Conservation (phyloP, 2,329 filamentous ascomycete genomes). For the Didymella keratinophila region DNA sequence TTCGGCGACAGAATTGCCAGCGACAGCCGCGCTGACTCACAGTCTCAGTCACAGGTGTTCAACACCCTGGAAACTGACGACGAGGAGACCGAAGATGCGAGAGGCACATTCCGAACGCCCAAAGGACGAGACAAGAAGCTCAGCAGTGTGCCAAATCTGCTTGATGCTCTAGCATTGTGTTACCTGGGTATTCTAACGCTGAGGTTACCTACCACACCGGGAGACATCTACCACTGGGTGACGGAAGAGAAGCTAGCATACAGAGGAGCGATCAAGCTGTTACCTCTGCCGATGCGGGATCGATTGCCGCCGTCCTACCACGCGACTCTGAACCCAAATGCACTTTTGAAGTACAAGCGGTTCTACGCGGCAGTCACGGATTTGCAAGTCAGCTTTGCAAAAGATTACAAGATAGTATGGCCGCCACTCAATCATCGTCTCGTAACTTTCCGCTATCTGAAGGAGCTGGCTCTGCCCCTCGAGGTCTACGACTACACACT, state of each 20-base stretch:
- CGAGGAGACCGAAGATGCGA: constrained; percentile 49
- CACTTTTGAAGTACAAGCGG: constrained; percentile 58
- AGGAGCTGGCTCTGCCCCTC: constrained; percentile 76
- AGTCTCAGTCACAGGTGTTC: constrained; percentile 62
- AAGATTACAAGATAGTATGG: constrained; percentile 73
- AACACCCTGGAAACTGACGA: constrained; percentile 63
- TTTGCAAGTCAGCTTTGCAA: constrained; percentile 68
- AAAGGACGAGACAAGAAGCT: constrained; percentile 57
- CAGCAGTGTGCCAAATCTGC: constrained; percentile 66
- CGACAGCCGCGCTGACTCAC: constrained; percentile 46
- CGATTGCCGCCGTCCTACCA: constrained; percentile 70
- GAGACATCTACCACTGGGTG: constrained; percentile 74
- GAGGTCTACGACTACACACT: constrained; percentile 70
- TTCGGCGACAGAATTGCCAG: constrained; percentile 57
- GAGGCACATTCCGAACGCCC: constrained; percentile 18
- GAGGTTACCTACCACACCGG: constrained; percentile 76
- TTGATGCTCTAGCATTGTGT: constrained; percentile 79
- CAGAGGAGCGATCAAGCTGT: constrained; percentile 64
- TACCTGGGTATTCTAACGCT: constrained; percentile 81
- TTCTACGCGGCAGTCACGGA: constrained; percentile 72
- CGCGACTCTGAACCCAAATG: constrained; percentile 63
- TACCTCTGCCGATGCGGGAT: constrained; percentile 71
- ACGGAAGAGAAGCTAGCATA: constrained; percentile 74
- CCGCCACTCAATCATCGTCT: constrained; percentile 76
- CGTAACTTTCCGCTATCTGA: constrained; percentile 73